phyloP scores from a whole-genome alignment of 495 filamentous ascomycete genomes.

The Penicillium daleae region DNA sequence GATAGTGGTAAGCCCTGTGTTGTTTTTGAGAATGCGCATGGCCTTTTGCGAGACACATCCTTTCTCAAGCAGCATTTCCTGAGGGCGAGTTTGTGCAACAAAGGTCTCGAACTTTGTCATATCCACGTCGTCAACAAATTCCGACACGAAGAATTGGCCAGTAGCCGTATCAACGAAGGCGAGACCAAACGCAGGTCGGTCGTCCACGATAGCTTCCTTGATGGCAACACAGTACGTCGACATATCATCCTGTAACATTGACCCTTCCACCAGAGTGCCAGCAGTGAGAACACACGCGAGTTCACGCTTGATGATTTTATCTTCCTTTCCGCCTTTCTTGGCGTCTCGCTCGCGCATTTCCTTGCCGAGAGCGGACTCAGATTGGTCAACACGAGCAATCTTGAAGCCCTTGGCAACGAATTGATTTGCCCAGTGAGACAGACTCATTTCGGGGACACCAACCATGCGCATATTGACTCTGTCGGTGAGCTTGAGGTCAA shows the following conservation, averaged over 20 bases:
- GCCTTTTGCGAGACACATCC: constrained; percentile 79
- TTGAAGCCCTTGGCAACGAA: constrained; percentile 95
- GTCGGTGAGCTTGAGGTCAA: constrained; percentile 97
- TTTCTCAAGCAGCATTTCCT: constrained; percentile 91
- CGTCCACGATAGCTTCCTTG: constrained; percentile 81
- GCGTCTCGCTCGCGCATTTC: constrained; percentile 93
- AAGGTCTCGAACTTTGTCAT: constrained; percentile 98
- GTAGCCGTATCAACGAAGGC: constrained; percentile 96
- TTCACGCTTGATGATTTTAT: constrained; percentile 93
- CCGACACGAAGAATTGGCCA: constrained; percentile 89
- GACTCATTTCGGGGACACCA: constrained; percentile 86
- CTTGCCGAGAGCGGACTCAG: constrained; percentile 92
- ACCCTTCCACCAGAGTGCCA: constrained; percentile 91
- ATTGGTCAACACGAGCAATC: constrained; percentile 94
- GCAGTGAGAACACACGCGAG: constrained; percentile 87
- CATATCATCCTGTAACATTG: constrained; percentile 98
- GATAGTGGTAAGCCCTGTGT: constrained; percentile 87
- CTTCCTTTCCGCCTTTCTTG: constrained; percentile 62
- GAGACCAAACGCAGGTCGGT: constrained; percentile 83
- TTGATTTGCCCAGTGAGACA: constrained; percentile 92
- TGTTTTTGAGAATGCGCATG: constrained; percentile 94
- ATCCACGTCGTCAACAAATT: constrained; percentile 90
- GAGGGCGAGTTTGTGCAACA: constrained; percentile 88
- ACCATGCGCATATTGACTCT: constrained; percentile 99
- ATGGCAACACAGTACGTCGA: constrained; percentile 96